Evolutionary conservation across 2,329 filamentous ascomycete genomes (phyloP), one percentile per base, ranked within the genome.

Genomic region (Pseudogymnoascus sp.): DNA sequence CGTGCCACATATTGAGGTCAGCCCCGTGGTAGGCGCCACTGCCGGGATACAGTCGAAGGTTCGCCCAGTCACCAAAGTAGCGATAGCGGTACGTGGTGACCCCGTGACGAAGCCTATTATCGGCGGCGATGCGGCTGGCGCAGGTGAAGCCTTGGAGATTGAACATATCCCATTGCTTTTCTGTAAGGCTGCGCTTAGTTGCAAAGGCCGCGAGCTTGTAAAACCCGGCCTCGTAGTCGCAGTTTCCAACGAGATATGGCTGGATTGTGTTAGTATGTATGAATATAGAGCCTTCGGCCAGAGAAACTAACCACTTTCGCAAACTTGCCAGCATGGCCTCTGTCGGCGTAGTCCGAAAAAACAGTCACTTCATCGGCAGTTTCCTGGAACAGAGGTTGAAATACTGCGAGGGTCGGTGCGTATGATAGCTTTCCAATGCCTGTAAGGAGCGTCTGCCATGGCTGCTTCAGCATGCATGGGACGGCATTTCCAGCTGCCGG

Each of bases 61-160:
- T 73, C 3, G 67, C 66, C 34, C 70, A 75, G 39, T 68, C 66
- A 6, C 71, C 73, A 26, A 71, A 69, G 60, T 71, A 74, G 14
- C 70, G 66, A 63, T 74, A 75, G n/a, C 72, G 69, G 67, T 71
- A 75, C 2, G 69, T 71, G 2, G 72, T 69, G 3, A 71, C 67
- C 0, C 68, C 67, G 2, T 57, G 51, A 6, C 64, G 21, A 14
- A 66, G 42, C 45, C 67, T 60, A 61, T 64, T 26, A 34, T 66
- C 54, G 36, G 69, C 61, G 60, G 62, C 18, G 66, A 65, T 60
- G 3, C 69, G 68, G 7, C 66, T 66, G 18, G 71, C 67, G 64
- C 73, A 72, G 37, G 67, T 79, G 59, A 75, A 77, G 2, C 64
- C 68, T 29, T 68, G 62, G 8, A 71, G 63, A 51, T 73, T 73